Base-by-base conservation (phyloP, 2,329 filamentous ascomycete species). In the Colletotrichum lindemuthianum region DNA sequence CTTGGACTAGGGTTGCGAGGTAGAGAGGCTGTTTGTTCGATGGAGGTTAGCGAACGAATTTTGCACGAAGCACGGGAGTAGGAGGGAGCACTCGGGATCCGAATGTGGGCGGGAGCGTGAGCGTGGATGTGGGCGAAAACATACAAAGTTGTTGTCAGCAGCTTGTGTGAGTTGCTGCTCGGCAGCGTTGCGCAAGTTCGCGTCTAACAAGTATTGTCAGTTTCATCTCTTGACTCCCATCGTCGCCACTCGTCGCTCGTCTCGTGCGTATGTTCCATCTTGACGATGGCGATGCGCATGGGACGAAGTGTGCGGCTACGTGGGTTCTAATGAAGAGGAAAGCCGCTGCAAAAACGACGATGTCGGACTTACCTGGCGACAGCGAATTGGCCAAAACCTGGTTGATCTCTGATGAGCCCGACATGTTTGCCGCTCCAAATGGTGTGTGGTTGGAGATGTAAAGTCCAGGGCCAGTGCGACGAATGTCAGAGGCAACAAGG, bases 381-480 rank as follows among this genome's bases (percentile, higher is more conserved):
- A 98, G 89, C 80, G 96, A 98, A 85, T 94, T 95, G 82, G 93
- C 89, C 85, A 99, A 91, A 84, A 99, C 95, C 84, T 93, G 91
- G 85, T 95, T 97, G 85, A 98, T 96, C 84, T 98, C 93, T 91
- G 96, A 24, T 24, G 24, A 82, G 84, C 84, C 86, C 80, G 85
- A 86, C 86, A 88, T 93, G 79, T 76, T 84, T 78, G 76, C 73
- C 74, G 75, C 52, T 63, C 59, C 47, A 66, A 44, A 37, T 73
- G 45, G 43, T 48, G 44, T 64, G 56, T 55, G 39, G 56, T 37
- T 50, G 54, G 49, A 68, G 37, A 58, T 56, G 49, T 49, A 53
- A 58, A 53, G 60, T 53, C 63, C 64, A 61, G 56, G 61, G 36
- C 65, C 65, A 64, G 58, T 64, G 55, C 58, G 50, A 53, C 52